These are phyloP conservation scores for Sporisorium iseilematis-ciliati DNA, from an alignment of 1,284 basidiomycete genomes.

Conservation along the genomic window DNA sequence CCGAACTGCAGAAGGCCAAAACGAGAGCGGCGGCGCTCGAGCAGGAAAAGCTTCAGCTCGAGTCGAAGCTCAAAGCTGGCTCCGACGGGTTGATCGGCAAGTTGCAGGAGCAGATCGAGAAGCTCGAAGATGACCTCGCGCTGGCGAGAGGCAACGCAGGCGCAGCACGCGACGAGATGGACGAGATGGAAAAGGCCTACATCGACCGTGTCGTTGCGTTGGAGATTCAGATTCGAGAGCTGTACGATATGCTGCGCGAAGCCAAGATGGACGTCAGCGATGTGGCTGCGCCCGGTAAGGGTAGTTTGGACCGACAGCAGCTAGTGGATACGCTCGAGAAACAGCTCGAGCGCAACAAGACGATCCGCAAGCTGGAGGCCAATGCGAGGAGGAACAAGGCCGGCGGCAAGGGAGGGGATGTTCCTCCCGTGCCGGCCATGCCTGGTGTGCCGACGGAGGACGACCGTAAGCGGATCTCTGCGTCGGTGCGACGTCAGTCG, in stretches of 20 bases:
- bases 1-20: constrained; percentile 81
- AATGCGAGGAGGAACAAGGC: constrained; percentile 60
- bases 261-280: constrained; percentile 78
- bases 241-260: constrained; percentile 84
- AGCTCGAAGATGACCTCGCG: constrained; percentile 83
- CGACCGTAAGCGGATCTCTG: constrained; percentile 53
- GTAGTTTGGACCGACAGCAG: constrained; percentile 62
- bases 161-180: constrained; percentile 75
- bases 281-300: constrained; percentile 53
- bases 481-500: constrained; percentile 51
- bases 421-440: constrained; percentile 17
- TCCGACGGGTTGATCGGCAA: constrained; percentile 85
- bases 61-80: constrained; percentile 83
- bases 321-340: constrained; percentile 75
- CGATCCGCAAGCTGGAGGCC: constrained; percentile 70
- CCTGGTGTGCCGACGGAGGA: constrained; percentile 37
- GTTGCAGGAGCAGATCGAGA: constrained; percentile 80
- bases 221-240: constrained; percentile 90
- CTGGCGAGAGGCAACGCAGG: constrained; percentile 81
- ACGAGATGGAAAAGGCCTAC: constrained; percentile 83
- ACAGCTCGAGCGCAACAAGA: constrained; percentile 68
- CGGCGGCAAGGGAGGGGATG: constrained; percentile 5
- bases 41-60: constrained; percentile 74
- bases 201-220: constrained; percentile 88
- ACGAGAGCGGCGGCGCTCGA: constrained; percentile 80